A percentile compares a stretch with the other conserved stretches of the same genome.
Conservation (phyloP, 2,329 filamentous ascomycete species). For the Fusarium temperatum region DNA sequence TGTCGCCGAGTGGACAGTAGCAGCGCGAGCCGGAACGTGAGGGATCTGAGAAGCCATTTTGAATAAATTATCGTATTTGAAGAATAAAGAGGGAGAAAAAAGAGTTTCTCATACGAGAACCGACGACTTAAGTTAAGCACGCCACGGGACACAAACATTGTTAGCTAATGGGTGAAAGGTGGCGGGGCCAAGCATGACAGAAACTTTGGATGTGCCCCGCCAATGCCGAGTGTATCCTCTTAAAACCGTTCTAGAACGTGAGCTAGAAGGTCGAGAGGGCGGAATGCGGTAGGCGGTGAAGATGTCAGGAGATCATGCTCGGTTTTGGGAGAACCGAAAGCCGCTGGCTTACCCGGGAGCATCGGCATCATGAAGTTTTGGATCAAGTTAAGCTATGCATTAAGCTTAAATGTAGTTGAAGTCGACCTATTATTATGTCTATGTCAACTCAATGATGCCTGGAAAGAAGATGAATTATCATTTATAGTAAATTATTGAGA, state of each 20-base stretch:
- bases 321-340: slow-evolving; percentile 1
- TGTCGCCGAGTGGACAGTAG: slow-evolving; percentile 69
- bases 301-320: not conserved
- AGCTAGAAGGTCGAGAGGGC: slow-evolving; percentile 3
- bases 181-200: slow-evolving; percentile 30
- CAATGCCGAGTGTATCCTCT: slow-evolving; percentile 44
- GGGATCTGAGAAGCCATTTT: slow-evolving; percentile 44
- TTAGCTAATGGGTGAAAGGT: slow-evolving; percentile 6
- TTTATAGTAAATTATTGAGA: not conserved
- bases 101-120: slow-evolving; percentile 24
- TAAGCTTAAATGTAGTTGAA: slow-evolving; percentile 12
- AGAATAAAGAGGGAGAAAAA: not conserved
- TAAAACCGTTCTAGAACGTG: slow-evolving; percentile 23
- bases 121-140: slow-evolving; percentile 36
- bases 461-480: not conserved
- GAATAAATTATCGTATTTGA: not conserved
- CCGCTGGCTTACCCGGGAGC: slow-evolving; percentile 17
- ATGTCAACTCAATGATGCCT: too few species aligned
- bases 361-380: not conserved
- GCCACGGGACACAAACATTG: slow-evolving; percentile 37
- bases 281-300: slow-evolving; percentile 19
- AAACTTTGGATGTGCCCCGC: slow-evolving; percentile 37
- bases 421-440: not conserved
- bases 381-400: not conserved
- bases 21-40: slow-evolving; percentile 45